These are phyloP conservation scores for Thymus mandschuricus DNA, from an alignment of 257 asterid species.

Conservation along the genomic window DNA sequence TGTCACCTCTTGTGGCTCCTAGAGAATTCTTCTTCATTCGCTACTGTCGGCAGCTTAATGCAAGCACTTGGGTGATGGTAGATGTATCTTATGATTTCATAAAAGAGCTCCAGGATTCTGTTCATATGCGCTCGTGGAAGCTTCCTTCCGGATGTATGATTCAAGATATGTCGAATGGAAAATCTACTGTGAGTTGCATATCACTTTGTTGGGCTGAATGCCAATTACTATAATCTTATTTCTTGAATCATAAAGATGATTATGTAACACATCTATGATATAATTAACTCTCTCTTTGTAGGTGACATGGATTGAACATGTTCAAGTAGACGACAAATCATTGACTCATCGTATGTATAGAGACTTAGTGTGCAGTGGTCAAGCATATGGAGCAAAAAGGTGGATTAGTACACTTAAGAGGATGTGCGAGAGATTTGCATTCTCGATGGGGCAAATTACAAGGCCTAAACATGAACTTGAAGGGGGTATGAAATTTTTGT, in stretches of 20 bases:
- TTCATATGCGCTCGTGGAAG: conserved; percentile 56
- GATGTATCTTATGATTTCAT: conserved; percentile 60
- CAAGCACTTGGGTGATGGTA: conserved; percentile 59
- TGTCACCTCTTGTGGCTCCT: conserved; percentile 78
- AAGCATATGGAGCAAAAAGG: conserved; percentile 76
- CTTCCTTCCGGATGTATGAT: conserved; percentile 78
- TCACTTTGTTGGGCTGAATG: not conserved
- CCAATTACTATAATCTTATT: not conserved
- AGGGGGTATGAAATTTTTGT: conserved; percentile 48
- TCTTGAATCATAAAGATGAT: not conserved
- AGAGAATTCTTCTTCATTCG: conserved; percentile 69
- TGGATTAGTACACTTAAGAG: conserved; percentile 66
- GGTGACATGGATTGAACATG: conserved; percentile 89
- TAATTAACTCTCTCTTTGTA: conserved; percentile 15
- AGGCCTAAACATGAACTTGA: conserved; percentile 44
- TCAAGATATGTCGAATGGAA: conserved; percentile 60
- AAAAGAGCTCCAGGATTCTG: conserved; percentile 43
- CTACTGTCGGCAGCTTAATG: conserved; percentile 51
- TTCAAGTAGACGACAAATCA: conserved; percentile 69
- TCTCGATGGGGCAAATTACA: conserved; percentile 39
- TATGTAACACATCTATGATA: not conserved
- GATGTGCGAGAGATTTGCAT: conserved; percentile 64
- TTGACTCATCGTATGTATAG: conserved; percentile 57
- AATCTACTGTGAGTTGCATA: conserved; percentile 49
- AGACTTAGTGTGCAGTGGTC: conserved; percentile 52